These are phyloP conservation scores for Clonostachys byssicola DNA, from an alignment of 2,329 filamentous ascomycete species.

Conservation along the genomic window DNA sequence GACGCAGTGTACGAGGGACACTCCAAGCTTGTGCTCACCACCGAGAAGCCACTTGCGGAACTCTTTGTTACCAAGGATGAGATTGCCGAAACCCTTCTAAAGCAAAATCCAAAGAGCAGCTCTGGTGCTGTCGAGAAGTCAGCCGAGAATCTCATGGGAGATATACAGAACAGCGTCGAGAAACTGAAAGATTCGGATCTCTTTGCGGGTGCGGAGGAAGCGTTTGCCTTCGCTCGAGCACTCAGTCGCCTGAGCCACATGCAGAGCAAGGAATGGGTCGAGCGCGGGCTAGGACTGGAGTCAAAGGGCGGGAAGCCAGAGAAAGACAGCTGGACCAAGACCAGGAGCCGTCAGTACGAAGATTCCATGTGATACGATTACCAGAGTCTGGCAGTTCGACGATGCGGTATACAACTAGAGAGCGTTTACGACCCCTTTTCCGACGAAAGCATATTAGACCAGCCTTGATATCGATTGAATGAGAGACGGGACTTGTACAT, in stretches of 20 bases:
- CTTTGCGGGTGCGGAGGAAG: slow-evolving; percentile 92
- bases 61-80: slow-evolving; percentile 78
- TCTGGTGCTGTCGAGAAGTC: slow-evolving; percentile 8
- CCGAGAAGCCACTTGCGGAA: slow-evolving; percentile 76
- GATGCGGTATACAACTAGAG: no score
- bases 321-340: slow-evolving; percentile 60
- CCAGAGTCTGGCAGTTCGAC: no score
- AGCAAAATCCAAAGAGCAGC: slow-evolving; percentile 35
- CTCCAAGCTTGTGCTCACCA: slow-evolving; percentile 93
- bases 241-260: slow-evolving; percentile 84
- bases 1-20: slow-evolving; percentile 91
- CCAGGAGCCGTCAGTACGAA: slow-evolving; percentile 64
- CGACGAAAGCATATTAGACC: no score
- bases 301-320: slow-evolving; percentile 60
- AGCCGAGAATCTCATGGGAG: not conserved
- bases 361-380: slow-evolving; percentile 50
- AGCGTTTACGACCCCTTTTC: no score
- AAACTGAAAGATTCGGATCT: slow-evolving; percentile 81
- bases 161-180: slow-evolving; percentile 73
- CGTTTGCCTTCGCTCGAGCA: slow-evolving; percentile 91
- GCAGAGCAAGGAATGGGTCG: slow-evolving; percentile 93
- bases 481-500: no score
- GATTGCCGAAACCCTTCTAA: slow-evolving; percentile 52
- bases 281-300: slow-evolving; percentile 69
- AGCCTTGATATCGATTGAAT: no score